Conservation (phyloP, 1,284 basidiomycete species). For the Cutaneotrichosporon cavernicola region DNA sequence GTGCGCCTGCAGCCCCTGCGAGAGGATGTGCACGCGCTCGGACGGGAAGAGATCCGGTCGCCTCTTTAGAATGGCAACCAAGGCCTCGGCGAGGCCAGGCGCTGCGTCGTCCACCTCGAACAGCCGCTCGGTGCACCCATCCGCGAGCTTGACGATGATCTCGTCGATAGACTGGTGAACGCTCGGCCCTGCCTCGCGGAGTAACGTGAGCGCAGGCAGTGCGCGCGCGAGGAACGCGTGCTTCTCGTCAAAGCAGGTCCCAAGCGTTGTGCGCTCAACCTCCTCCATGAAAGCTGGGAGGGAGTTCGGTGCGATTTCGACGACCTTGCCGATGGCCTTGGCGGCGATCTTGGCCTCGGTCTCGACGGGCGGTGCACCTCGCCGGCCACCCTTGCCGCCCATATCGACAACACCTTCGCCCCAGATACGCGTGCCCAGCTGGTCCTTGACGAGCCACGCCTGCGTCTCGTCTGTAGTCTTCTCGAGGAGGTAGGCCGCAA, state of each 20-base stretch:
- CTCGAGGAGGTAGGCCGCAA: conserved; percentile 35
- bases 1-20: conserved; percentile 26
- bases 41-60: conserved; percentile 24
- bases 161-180: conserved; percentile 14
- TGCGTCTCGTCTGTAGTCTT: conserved; percentile 28
- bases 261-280: conserved; percentile 67
- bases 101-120: conserved; percentile 14
- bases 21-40: conserved; percentile 22
- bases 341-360: conserved; percentile 39
- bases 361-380: conserved; percentile 28
- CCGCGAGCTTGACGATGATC: conserved; percentile 23
- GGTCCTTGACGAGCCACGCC: conserved; percentile 39
- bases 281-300: conserved; percentile 67
- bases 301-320: conserved; percentile 59
- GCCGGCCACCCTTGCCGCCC: conserved; percentile 39
- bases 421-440: conserved; percentile 41
- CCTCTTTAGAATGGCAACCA: conserved; percentile 25
- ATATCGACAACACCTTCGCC: conserved; percentile 41
- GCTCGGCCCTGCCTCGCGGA: conserved; percentile 5
- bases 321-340: conserved; percentile 28
- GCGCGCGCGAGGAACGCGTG: conserved; percentile 29
- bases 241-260: conserved; percentile 20
- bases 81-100: conserved; percentile 17
- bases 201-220: conserved; percentile 14
- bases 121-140: conserved; percentile 22